Evolutionary conservation across 108 stramenopile species (phyloP), one percentile per base, ranked within the genome.

Genomic region (Fistulifera pelliculosa): DNA sequence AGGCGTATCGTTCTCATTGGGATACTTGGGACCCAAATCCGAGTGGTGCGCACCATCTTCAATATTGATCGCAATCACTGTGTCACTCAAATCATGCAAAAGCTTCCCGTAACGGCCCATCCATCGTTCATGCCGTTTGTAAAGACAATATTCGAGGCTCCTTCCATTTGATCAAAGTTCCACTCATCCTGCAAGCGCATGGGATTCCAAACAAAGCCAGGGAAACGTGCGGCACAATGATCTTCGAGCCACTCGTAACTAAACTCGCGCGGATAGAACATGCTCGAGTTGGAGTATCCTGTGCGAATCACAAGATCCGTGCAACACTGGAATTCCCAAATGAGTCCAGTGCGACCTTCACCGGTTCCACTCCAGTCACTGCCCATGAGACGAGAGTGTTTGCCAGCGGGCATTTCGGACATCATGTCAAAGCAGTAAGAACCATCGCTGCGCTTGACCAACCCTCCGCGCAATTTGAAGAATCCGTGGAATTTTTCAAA

Each of bases 11-110:
- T 72, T 52, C 0, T 68, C 62, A n/a, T 40, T 63, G 11, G 80
- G 82, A 10, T 75, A 81, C 25, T 58, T 51, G 42, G 66, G 68
- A 10, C 67, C 57, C 26, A 91, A 52, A 40, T 91, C 89, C 27
- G 59, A 65, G 56, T 87, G 85, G 66, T 91, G 89, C 10, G 89
- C 89, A 6, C 89, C 89, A 60, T 82, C 82, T 28, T 74, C 73
- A 38, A 91, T 80, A 55, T 91, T 91, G 44, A 91, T 16, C 2
- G 69, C 80, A 10, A 73, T 26, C 12, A 91, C 47, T 17, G 68
- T 61, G 42, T 77, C 74, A 17, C 72, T 69, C 38, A 75, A 31
- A 23, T 64, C 62, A 40, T 76, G 59, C 26, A 65, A 64, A 69
- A 56, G 5, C 63, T 63, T 3, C 68, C 63, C 26, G 73, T 77